Base-by-base conservation (phyloP, 768 basidiomycete genomes). In the Boletus subparvulus region DNA sequence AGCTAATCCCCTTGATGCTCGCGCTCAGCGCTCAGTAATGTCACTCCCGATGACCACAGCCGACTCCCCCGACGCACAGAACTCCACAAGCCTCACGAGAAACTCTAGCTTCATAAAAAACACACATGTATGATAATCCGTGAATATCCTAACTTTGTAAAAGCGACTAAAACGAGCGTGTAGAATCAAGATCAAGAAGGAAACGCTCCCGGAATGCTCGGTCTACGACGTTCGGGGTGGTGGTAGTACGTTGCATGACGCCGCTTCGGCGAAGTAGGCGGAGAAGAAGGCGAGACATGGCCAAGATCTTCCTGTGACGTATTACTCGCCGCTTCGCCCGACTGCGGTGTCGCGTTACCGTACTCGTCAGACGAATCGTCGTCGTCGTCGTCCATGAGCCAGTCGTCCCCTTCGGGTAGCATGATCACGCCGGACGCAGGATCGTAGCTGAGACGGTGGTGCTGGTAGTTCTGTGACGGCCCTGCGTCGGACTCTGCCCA, bases 351-450 rank as follows among this genome's bases (percentile, higher is more conserved):
- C 53, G 43, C 28, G 45, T 60, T 66, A 42, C 77, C 78, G 55
- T 77, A 81, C 54, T 78, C 77, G 52, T 77, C 74, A 55, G 79
- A 79, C 39, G 68, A 69, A 21, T 75, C 77, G 19, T 66, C 65
- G 12, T 60, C 60, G 28, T 60, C 56, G 7, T 78, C 80, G 26
- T 85, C 82, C 10, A 78, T 74, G 60, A 87, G 73, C 83, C 88
- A 89, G 60, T 82, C 80, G 32, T 77, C 81, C 61, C 85, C 81
- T 39, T 94, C 92, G 0, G 93, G 92, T 3, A 95, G 74, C 79
- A 88, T 87, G 61, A 95, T 95, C 36, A 94, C 90, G 1, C 94
- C 94, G 3, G 89, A 89, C 6, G 85, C 92, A 48, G 85, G 86
- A 66, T 94, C 92, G 60, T 87, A 95, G 72, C 90, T 93, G 52